These are phyloP conservation scores for Acanthamoeba culbertsoni DNA, from an alignment of 208 protist species.

Conservation along the genomic window DNA sequence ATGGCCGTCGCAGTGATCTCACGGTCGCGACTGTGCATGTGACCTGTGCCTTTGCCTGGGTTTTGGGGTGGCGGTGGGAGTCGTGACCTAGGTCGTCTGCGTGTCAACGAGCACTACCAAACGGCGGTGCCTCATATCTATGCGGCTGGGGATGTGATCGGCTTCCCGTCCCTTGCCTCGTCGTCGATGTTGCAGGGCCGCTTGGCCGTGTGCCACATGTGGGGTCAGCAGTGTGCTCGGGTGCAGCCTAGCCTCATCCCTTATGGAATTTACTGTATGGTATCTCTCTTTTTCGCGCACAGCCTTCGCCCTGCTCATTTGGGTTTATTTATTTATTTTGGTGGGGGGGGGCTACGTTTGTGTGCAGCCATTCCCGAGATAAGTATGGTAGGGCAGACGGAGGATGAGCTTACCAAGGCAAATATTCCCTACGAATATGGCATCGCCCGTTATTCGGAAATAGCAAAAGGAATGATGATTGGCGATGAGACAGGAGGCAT, in stretches of 20 bases:
- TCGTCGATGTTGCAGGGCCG: slow-evolving; percentile 50
- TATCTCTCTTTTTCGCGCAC: no score
- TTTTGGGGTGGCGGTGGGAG: background rate
- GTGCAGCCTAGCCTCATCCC: slow-evolving; percentile 32
- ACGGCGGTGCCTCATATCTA: slow-evolving; percentile 58
- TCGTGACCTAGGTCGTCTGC: background rate
- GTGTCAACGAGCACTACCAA: slow-evolving; percentile 51
- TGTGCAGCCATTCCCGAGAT: slow-evolving; percentile 54
- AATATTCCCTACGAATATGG: slow-evolving; percentile 54
- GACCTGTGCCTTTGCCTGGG: no score
- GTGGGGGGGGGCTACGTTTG: background rate
- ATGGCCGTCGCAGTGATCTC: no score
- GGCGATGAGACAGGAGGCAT: slow-evolving; percentile 55
- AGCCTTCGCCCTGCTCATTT: background rate
- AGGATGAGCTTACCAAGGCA: slow-evolving; percentile 55
- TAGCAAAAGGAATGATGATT: slow-evolving; percentile 62
- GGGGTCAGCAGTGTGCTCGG: slow-evolving; percentile 5
- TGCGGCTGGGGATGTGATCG: slow-evolving; percentile 57
- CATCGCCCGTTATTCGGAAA: slow-evolving; percentile 43
- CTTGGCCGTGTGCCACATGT: slow-evolving; percentile 57
- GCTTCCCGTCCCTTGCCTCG: slow-evolving; percentile 54
- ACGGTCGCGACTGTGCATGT: no score
- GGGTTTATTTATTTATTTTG: background rate
- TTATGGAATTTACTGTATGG: slow-evolving; percentile 59
- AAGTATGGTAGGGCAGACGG: slow-evolving; percentile 50